These are phyloP conservation scores for Cairneyella variabilis DNA, from an alignment of 495 filamentous ascomycete species.

Conservation along the genomic window DNA sequence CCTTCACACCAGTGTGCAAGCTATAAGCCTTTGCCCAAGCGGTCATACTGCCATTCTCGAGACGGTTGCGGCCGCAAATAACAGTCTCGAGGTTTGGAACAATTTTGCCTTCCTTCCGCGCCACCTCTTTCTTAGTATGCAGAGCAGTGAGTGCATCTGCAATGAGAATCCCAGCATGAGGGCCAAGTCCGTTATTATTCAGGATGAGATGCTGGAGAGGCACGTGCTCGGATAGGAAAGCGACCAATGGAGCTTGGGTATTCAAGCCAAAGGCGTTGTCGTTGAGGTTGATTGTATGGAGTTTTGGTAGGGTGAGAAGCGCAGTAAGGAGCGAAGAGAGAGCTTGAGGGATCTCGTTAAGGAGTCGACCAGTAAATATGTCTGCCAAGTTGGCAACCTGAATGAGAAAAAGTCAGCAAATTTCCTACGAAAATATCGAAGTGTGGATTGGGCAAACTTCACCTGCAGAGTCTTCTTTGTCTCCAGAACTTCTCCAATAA, in stretches of 20 bases:
- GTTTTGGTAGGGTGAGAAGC: constrained; percentile 73
- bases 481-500: constrained; percentile 72
- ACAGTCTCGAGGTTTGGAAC: constrained; percentile 86
- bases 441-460: constrained; percentile 11
- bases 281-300: constrained; percentile 90
- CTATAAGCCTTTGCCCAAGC: constrained; percentile 87
- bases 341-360: constrained; percentile 89
- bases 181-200: constrained; percentile 98
- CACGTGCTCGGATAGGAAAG: constrained; percentile 79
- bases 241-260: constrained; percentile 75
- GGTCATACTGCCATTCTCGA: constrained; percentile 93
- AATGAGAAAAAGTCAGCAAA: constrained; percentile 4
- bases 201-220: constrained; percentile 89
- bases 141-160: constrained; percentile 77
- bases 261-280: constrained; percentile 98
- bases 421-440: background rate
- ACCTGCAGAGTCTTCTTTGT: constrained; percentile 77
- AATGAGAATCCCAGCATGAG: constrained; percentile 78
- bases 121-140: constrained; percentile 72
- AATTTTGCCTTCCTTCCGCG: constrained; percentile 58
- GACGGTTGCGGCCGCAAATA: constrained; percentile 89
- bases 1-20: constrained; percentile 73
- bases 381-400: constrained; percentile 88
- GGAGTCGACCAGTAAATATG: constrained; percentile 92
- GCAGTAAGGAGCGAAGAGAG: constrained; percentile 80